Evolutionary conservation across 2,329 filamentous ascomycete species (phyloP), one percentile per base, ranked within the genome.

Genomic region (Fusarium palustre): DNA sequence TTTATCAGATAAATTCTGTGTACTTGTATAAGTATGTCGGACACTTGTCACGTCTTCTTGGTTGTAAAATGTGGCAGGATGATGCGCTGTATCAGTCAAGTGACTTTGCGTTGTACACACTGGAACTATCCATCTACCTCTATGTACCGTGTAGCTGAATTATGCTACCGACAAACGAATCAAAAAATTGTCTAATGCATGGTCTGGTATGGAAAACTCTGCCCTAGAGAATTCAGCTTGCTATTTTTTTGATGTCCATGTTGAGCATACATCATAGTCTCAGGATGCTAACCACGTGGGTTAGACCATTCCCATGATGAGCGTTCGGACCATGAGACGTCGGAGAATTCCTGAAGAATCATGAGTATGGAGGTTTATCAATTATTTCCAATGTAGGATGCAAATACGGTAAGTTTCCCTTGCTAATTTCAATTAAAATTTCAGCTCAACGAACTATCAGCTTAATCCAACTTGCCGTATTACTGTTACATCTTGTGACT

Each of bases 261-360:
- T 24, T 15, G n/a, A 7, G n/a, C 16, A 24, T 4, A 36, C 11
- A 36, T 11, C 16, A 15, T 11, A 5, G 13, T 4, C n/a, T 30
- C 11, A 38, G 12, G 13, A 28, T 20, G 4, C n/a, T 18, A 25
- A 55, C 18, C 54, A 61, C 30, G 38, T 56, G 34, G 15, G 28
- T 46, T 38, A 18, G 20, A 48, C 22, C 31, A 56, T 55, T 46
- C 56, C 22, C 54, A 50, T 70, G 49, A 69, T 59, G 30, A 28
- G 9, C 18, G n/a, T 38, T 41, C n/a, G n/a, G 3, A 16, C 16
- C 39, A 25, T 31, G 15, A 25, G 10, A 42, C 24, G 25, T 25
- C 7, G 11, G 20, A 12, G 24, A 18, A 25, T n/a, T 18, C 3
- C 6, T 18, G 16, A 10, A 34, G 15, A 24, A 11, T 24, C 5